phyloP scores from a whole-genome alignment of 371 early-diverging fungal species.

The Thermomucor indicae-seudaticae region DNA sequence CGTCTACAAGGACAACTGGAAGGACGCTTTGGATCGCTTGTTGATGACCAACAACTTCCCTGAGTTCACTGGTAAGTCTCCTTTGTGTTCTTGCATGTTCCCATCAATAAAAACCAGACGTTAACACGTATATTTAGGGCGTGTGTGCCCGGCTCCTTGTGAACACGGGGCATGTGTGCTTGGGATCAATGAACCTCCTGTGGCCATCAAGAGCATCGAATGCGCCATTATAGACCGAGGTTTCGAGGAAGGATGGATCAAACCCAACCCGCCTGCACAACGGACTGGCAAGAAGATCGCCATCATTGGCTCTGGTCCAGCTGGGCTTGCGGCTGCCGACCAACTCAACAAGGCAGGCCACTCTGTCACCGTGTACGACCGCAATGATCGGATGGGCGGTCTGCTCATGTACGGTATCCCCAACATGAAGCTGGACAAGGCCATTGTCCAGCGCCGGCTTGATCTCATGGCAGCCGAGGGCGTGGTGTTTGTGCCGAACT shows the following conservation, averaged over 20 bases:
- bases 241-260: slow-evolving; percentile 94
- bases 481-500: slow-evolving; percentile 77
- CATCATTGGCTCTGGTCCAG: slow-evolving; percentile 95
- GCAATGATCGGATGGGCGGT: slow-evolving; percentile 94
- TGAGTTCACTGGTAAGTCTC: slow-evolving; percentile 64
- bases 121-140: too few species aligned
- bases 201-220: slow-evolving; percentile 95
- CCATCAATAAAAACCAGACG: too few species aligned
- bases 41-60: slow-evolving; percentile 98
- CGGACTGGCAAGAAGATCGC: slow-evolving; percentile 87
- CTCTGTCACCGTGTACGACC: slow-evolving; percentile 89
- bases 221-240: slow-evolving; percentile 93
- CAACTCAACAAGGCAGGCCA: slow-evolving; percentile 96
- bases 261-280: slow-evolving; percentile 68
- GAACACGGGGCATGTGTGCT: slow-evolving; percentile 41
- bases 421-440: slow-evolving; percentile 98
- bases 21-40: slow-evolving; percentile 90
- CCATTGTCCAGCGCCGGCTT: slow-evolving; percentile 75
- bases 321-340: slow-evolving; percentile 96
- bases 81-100: not conserved
- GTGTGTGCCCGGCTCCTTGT: slow-evolving; percentile 1
- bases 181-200: slow-evolving; percentile 87
- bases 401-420: slow-evolving; percentile 97
- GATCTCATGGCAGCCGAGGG: slow-evolving; percentile 93
- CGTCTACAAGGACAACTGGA: slow-evolving; percentile 91